phyloP scores from a whole-genome alignment of 352 stramenopile genomes.

The Thraustochytrium sp. region DNA sequence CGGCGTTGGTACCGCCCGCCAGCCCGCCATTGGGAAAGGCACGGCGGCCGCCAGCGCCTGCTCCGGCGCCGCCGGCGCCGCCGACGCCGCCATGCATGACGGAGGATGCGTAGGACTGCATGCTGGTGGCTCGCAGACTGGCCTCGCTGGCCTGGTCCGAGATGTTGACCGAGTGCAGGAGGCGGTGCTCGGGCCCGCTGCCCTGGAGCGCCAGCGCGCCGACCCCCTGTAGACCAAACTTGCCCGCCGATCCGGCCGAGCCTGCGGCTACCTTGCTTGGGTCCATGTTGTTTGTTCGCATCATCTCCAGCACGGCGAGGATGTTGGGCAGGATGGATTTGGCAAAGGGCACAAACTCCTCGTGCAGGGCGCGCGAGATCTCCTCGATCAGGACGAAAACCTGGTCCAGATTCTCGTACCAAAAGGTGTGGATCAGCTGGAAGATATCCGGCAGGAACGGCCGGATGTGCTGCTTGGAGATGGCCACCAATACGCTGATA shows the following conservation, averaged over 20 bases:
- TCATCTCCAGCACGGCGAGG: conserved; percentile 66
- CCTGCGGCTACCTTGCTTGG: neutral
- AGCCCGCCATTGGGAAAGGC: too few species aligned
- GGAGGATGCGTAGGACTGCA: neutral
- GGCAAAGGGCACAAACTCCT: conserved; percentile 84
- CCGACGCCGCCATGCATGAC: neutral
- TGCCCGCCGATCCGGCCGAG: neutral
- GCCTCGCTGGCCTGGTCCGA: neutral
- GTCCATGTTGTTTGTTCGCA: conserved; percentile 15
- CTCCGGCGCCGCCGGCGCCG: too few species aligned
- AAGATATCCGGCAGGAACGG: conserved; percentile 94
- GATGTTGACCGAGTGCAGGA: too few species aligned
- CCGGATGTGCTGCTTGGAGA: conserved; percentile 61
- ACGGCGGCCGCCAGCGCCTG: too few species aligned
- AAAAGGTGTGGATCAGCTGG: conserved; percentile 89
- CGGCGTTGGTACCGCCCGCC: too few species aligned
- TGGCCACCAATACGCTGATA: conserved; percentile 43
- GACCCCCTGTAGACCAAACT: too few species aligned
- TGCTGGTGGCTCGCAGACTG: neutral
- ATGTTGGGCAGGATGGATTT: conserved; percentile 75
- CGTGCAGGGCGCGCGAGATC: conserved; percentile 55
- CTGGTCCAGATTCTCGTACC: conserved; percentile 86
- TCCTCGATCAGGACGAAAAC: conserved; percentile 90
- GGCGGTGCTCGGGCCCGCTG: too few species aligned
- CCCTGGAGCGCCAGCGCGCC: too few species aligned